Base-by-base conservation (phyloP, 129 eudicot genomes). In the Pseudognaphalium luteoalbum region DNA sequence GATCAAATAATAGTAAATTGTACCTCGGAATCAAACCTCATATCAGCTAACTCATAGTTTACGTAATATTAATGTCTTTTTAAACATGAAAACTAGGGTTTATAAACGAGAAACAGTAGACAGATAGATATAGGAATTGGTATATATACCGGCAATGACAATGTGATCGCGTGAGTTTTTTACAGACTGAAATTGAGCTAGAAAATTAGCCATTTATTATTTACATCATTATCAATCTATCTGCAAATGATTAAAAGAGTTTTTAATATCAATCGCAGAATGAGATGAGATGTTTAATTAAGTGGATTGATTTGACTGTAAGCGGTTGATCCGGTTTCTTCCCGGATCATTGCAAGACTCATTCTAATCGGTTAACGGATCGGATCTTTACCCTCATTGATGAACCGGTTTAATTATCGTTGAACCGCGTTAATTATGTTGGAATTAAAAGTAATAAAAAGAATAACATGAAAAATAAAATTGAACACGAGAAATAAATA, bases 131-230 rank as follows among this genome's bases (percentile, higher is more conserved):
- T 41, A 77, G 29, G 20, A 52, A 37, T 35, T 56, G 17, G 16
- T 54, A 44, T 9, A 50, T 30, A 52, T 83, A 93, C 98, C 97
- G 10, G 98, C 97, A 52, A 93, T 70, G 59, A 93, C 88, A 82
- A 90, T 44, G 87, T 73, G 93, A 77, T 90, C 91, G 85, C 79
- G 68, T 14, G 91, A 35, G 76, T 62, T 67, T 62, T 93, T 93
- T 70, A 90, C 87, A 0, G 89, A 82, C 78, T 90, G 96, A 63
- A 88, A 90, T 85, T 88, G 97, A 69, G 98, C 88, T 84, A 93
- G 84, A 76, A 82, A 87, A 80, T 84, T 87, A 17, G 92, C 92
- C 98, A 92, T 89, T 19, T 74, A 66, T 58, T 15, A 66, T 58
- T 15, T 5, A 52, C 76, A 30, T 25, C n/a, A 25, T 0, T 25